Base-by-base conservation (phyloP, 2,329 filamentous ascomycete species). In the Colletotrichum tropicale region DNA sequence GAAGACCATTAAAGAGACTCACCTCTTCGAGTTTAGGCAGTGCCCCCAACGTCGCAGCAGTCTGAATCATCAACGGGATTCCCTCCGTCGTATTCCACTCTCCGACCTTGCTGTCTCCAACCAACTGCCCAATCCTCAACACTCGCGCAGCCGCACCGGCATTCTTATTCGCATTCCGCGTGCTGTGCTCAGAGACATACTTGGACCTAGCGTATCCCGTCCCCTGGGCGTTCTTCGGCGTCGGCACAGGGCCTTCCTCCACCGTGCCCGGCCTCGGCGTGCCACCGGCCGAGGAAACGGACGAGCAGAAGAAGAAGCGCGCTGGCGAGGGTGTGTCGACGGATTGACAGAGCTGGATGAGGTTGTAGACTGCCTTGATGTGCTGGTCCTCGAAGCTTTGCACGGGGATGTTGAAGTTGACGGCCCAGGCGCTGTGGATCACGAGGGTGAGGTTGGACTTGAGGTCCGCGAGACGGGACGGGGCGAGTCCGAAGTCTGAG, bases 191-290 rank as follows among this genome's bases (percentile, higher is more conserved):
- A 0, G 87, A 83, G 3, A 90, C 87, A 62, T 84, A 84, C 78
- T 90, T 90, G 0, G 86, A 87, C 28, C 83, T 81, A 1, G 87
- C 87, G 60, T 90, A 90, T 2, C 89, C 89, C 80, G 88, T 89
- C 6, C 81, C 82, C 75, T 88, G 87, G 1, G 87, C 87, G 76
- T 86, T 81, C 1, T 70, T 13, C n/a, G 65, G 43, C 30, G 43
- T 67, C 21, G 65, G 65, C 15, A 67, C 70, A 0, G 84, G 80
- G 43, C 85, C 78, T 2, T 78, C 70, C 12, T 32, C 62, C 2
- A 70, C 21, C 3, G 12, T 28, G 24, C 69, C 74, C 3, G 52
- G 61, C 3, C 72, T 56, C 7, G 72, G 76, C 16, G 12, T 24
- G 2, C 26, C 36, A 1, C 61, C 26, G 10, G 68, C 48, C 24